phyloP scores from a whole-genome alignment of 805 yeast species.

The Kodamaea kakaduensis region DNA sequence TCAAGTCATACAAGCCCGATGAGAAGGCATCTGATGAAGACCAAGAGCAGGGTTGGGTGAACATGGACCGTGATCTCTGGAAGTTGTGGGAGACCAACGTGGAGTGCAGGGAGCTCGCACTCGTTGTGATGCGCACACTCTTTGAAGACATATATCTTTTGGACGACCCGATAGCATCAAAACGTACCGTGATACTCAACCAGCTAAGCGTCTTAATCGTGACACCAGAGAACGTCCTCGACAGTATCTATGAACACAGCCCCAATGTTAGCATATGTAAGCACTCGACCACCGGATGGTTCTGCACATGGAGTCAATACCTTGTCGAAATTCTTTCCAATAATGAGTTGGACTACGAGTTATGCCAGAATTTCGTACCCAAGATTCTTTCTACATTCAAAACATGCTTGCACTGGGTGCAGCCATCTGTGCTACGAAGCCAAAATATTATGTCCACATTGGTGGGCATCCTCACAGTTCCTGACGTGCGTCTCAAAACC shows the following conservation, averaged over 20 bases:
- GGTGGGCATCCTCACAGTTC: slow-evolving; percentile 52
- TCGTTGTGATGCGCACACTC: slow-evolving; percentile 75
- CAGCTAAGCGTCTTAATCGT: slow-evolving; percentile 83
- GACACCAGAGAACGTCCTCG: slow-evolving; percentile 64
- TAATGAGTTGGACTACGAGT: slow-evolving; percentile 23
- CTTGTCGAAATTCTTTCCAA: slow-evolving; percentile 31
- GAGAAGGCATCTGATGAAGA: slow-evolving; percentile 21
- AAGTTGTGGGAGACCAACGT: slow-evolving; percentile 66
- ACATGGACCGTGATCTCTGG: slow-evolving; percentile 77
- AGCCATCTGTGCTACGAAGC: slow-evolving; percentile 66
- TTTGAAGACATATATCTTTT: slow-evolving; percentile 91
- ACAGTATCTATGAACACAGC: slow-evolving; percentile 60
- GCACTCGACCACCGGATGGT: slow-evolving; percentile 81
- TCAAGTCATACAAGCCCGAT: slow-evolving; percentile 19
- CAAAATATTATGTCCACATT: slow-evolving; percentile 65
- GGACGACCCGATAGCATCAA: slow-evolving; percentile 87
- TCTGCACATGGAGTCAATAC: slow-evolving; percentile 58
- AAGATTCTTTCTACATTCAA: slow-evolving; percentile 78
- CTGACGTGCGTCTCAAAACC: slow-evolving; percentile 66
- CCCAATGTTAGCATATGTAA: slow-evolving; percentile 62
- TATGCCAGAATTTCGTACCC: slow-evolving; percentile 48
- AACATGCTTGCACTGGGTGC: slow-evolving; percentile 87
- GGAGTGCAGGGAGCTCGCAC: slow-evolving; percentile 68
- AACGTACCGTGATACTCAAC: slow-evolving; percentile 68
- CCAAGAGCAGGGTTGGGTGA: slow-evolving; percentile 67